Evolutionary conservation across 768 basidiomycete genomes (phyloP).

Genomic region (Zangia roseola): DNA sequence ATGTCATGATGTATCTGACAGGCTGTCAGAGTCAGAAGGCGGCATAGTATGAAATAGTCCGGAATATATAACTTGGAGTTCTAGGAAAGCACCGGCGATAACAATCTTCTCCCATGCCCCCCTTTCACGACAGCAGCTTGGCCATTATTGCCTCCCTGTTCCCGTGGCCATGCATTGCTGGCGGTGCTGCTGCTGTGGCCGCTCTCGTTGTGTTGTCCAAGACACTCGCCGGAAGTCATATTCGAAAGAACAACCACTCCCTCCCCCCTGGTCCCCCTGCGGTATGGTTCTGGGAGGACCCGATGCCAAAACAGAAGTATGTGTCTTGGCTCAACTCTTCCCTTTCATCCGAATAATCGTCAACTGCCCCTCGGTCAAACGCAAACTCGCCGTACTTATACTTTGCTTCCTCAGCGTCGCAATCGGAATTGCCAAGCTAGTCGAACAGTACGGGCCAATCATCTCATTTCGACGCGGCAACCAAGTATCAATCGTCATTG

Average conservation of each 20-base stretch:
- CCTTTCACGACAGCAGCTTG: too few species aligned
- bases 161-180: too few species aligned
- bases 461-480: constrained; percentile 28
- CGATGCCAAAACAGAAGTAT: constrained; percentile 10
- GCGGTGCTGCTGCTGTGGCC: neutral
- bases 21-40: too few species aligned
- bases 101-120: too few species aligned
- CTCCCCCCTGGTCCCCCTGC: constrained; percentile 23
- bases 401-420: too few species aligned
- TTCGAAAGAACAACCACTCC: neutral
- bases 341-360: neutral
- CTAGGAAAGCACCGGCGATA: too few species aligned
- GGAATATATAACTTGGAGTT: too few species aligned
- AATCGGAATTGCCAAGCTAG: neutral
- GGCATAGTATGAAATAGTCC: too few species aligned
- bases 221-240: neutral
- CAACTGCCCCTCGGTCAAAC: neutral
- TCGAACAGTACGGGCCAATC: constrained; percentile 1
- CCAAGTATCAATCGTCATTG: neutral
- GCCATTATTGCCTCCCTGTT: too few species aligned
- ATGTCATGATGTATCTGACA: too few species aligned
- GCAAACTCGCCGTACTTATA: neutral
- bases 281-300: constrained; percentile 14
- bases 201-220: neutral
- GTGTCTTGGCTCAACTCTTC: neutral